A percentile compares a stretch with the other conserved stretches of the same genome.
Evolutionary conservation across 2,329 filamentous ascomycete species (phyloP).

Genomic region (Neopestalotiopsis rosae): DNA sequence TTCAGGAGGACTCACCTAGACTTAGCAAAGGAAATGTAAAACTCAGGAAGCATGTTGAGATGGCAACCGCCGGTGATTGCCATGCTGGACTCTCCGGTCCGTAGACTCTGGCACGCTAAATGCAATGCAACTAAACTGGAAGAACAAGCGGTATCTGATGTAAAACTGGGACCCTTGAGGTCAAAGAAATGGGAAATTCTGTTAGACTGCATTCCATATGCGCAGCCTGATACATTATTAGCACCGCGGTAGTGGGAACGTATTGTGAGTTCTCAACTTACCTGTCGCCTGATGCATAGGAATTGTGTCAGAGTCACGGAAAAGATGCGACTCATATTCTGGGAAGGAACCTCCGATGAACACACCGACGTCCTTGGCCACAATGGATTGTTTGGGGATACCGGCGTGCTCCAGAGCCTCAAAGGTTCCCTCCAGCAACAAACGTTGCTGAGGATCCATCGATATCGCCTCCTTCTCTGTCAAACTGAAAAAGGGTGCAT

Average conservation of each 20-base stretch:
- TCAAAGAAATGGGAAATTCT: conserved; percentile 62
- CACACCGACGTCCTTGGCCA: conserved; percentile 54
- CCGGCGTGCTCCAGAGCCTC: conserved; percentile 61
- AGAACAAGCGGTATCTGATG: conserved; percentile 58
- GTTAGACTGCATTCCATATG: conserved; percentile 59
- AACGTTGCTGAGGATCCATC: conserved; percentile 61
- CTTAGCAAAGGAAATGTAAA: conserved; percentile 51
- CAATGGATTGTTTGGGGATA: conserved; percentile 50
- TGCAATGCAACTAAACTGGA: conserved; percentile 56
- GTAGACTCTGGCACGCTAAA: conserved; percentile 54
- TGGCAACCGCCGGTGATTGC: conserved; percentile 55
- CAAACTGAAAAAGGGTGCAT: conserved; percentile 59
- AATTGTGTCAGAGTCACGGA: conserved; percentile 50
- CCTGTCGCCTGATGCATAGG: conserved; percentile 59
- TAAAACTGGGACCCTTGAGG: conserved; percentile 57
- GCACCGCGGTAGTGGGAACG: neutral
- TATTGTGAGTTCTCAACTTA: conserved; percentile 24
- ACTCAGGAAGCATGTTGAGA: conserved; percentile 53
- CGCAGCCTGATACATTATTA: conserved; percentile 41
- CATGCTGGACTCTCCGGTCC: conserved; percentile 49
- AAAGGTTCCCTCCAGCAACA: conserved; percentile 58
- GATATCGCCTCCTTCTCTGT: conserved; percentile 54
- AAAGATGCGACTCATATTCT: conserved; percentile 53
- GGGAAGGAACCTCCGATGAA: conserved; percentile 54
- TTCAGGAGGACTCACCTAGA: conserved; percentile 41